Conservation (phyloP, 805 yeast species). For the Komagataella kurtzmanii region DNA sequence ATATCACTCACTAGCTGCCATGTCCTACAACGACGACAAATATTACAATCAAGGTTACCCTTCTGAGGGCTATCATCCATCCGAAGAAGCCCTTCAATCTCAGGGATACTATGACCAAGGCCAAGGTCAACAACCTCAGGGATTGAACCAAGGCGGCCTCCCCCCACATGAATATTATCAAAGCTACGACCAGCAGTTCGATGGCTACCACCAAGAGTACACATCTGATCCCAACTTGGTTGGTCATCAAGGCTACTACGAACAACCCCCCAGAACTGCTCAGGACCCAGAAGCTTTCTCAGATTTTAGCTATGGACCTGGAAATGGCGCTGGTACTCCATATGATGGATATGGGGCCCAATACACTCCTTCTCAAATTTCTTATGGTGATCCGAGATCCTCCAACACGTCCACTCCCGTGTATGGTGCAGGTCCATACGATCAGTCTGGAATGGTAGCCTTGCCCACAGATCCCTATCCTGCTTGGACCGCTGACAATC, state of each 20-base stretch:
- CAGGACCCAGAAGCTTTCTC: slow-evolving; percentile 44
- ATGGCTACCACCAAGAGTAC: slow-evolving; percentile 10
- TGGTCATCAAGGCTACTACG: slow-evolving; percentile 33
- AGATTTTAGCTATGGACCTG: slow-evolving; percentile 43
- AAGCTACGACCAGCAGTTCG: slow-evolving; percentile 34
- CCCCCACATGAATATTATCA: slow-evolving; percentile 16
- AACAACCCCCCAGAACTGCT: slow-evolving; percentile 27
- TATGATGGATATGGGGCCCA: slow-evolving; percentile 56
- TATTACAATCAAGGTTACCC: slow-evolving; percentile 25
- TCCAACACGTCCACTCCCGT: slow-evolving; percentile 94
- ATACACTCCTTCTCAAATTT: slow-evolving; percentile 77
- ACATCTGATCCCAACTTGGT: slow-evolving; percentile 15
- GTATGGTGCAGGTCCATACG: slow-evolving; percentile 42
- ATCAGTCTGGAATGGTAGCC: slow-evolving; percentile 38
- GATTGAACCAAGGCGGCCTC: background rate
- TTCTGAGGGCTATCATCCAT: slow-evolving; percentile 14
- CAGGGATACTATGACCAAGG: slow-evolving; percentile 16
- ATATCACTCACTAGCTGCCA: slow-evolving; percentile 14
- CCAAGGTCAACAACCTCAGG: slow-evolving; percentile 10
- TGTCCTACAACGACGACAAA: slow-evolving; percentile 51
- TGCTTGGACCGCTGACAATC: slow-evolving; percentile 97
- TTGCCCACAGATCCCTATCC: slow-evolving; percentile 91
- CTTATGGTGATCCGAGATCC: slow-evolving; percentile 75
- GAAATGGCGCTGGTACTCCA: slow-evolving; percentile 38
- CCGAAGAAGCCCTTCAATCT: slow-evolving; percentile 7